Percentiles rank a stretch among this genome's conserved stretches.
Evolutionary conservation across 352 stramenopile genomes (phyloP).

Genomic region (Pythium sp.): DNA sequence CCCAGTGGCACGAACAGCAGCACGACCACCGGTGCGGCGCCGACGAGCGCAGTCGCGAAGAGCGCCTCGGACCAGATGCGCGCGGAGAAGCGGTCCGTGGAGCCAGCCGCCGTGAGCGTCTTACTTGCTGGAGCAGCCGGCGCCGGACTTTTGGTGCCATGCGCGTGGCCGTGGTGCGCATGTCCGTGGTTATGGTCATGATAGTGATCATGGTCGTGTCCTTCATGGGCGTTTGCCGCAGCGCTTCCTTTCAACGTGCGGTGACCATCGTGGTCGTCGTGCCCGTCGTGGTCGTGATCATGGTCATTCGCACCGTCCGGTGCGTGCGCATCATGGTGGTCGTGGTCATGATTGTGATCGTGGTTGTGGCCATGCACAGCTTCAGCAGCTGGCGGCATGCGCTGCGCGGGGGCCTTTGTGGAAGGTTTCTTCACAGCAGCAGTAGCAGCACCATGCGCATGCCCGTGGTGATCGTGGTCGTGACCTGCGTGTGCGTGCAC

Average conservation of each 20-base stretch:
- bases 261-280: slow-evolving; percentile 23
- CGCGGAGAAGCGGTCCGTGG: slow-evolving; percentile 35
- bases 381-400: slow-evolving; percentile 1
- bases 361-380: slow-evolving; percentile 16
- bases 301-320: slow-evolving; percentile 12
- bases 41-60: slow-evolving; percentile 69
- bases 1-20: slow-evolving; percentile 72
- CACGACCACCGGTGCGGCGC: slow-evolving; percentile 65
- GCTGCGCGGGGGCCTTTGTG: neutral
- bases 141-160: slow-evolving; percentile 12
- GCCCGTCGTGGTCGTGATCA: slow-evolving; percentile 19
- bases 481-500: slow-evolving; percentile 12
- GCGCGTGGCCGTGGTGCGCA: slow-evolving; percentile 17
- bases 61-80: slow-evolving; percentile 62
- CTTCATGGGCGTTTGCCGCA: neutral
- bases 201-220: slow-evolving; percentile 23
- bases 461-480: slow-evolving; percentile 10
- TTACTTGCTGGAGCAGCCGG: slow-evolving; percentile 7
- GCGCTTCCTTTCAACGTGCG: slow-evolving; percentile 1
- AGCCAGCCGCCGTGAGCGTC: neutral
- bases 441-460: slow-evolving; percentile 14
- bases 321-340: slow-evolving; percentile 3
- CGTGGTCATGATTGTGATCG: slow-evolving; percentile 6
- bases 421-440: slow-evolving; percentile 3
- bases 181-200: slow-evolving; percentile 24